These are phyloP conservation scores for Dictyostelium discoideum DNA, from an alignment of 78 protist genomes.

Conservation along the genomic window dicty_2.7 NC_007091.3:991501-992000, in stretches of 20 bases:
- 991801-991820: slow-evolving; percentile 87
- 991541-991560: slow-evolving; percentile 90
- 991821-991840: slow-evolving; percentile 80
- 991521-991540: slow-evolving; percentile 91
- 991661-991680: not conserved
- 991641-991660: not conserved
- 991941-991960: slow-evolving; percentile 40
- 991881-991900: slow-evolving; percentile 36
- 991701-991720: too few relatives aligned
- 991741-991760: too few relatives aligned
- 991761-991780: slow-evolving; percentile 59
- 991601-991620: slow-evolving; percentile 94
- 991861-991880: slow-evolving; percentile 65
- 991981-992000: not conserved
- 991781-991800: slow-evolving; percentile 79
- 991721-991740: too few relatives aligned
- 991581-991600: slow-evolving; percentile 96
- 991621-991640: slow-evolving; percentile 84
- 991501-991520: slow-evolving; percentile 81
- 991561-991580: slow-evolving; percentile 79
- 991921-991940: slow-evolving; percentile 54
- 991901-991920: slow-evolving; percentile 47
- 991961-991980: slow-evolving; percentile 64
- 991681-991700: not conserved
- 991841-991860: slow-evolving; percentile 61